Evolutionary conservation across 2,329 filamentous ascomycete genomes (phyloP).

Genomic region (Pseudocercospora cruenta): DNA sequence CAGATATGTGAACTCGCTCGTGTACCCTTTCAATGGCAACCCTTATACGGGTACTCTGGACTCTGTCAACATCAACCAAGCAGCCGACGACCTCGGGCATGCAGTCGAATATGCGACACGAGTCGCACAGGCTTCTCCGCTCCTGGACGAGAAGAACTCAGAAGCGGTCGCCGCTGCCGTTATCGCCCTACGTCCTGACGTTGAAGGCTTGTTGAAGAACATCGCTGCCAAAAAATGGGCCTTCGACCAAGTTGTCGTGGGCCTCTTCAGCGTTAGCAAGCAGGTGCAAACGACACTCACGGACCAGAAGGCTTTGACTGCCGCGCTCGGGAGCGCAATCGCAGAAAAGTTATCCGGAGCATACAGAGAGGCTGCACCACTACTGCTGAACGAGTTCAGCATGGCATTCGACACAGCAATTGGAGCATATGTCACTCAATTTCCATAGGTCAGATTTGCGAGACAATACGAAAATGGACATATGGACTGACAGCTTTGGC

Average conservation of each 20-base stretch:
- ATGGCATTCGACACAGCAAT: slow-evolving; percentile 12
- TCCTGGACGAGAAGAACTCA: neutral
- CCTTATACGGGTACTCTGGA: slow-evolving; percentile 2
- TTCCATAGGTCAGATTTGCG: neutral
- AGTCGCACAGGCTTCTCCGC: neutral
- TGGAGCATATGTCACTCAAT: neutral
- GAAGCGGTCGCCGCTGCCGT: slow-evolving; percentile 4
- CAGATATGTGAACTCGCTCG: neutral
- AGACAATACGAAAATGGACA: neutral
- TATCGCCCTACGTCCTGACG: slow-evolving; percentile 5
- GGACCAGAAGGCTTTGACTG: slow-evolving; percentile 11
- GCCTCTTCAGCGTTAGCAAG: neutral
- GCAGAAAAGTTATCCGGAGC: slow-evolving; percentile 5
- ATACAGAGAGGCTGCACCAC: slow-evolving; percentile 6
- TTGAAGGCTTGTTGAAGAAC: slow-evolving; percentile 6
- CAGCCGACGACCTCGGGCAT: neutral
- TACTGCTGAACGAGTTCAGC: slow-evolving; percentile 5
- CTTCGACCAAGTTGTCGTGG: slow-evolving; percentile 3
- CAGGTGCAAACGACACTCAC: slow-evolving; percentile 3
- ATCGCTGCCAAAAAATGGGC: neutral
- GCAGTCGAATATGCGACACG: slow-evolving; percentile 6
- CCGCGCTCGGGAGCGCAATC: slow-evolving; percentile 6
- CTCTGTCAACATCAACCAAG: slow-evolving; percentile 9
- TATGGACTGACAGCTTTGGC: neutral
- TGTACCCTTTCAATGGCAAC: slow-evolving; percentile 10